Percentiles rank a stretch among this genome's conserved stretches.
phyloP scores from a whole-genome alignment of 1,284 basidiomycete genomes.

The Ustilago trichophora region DNA sequence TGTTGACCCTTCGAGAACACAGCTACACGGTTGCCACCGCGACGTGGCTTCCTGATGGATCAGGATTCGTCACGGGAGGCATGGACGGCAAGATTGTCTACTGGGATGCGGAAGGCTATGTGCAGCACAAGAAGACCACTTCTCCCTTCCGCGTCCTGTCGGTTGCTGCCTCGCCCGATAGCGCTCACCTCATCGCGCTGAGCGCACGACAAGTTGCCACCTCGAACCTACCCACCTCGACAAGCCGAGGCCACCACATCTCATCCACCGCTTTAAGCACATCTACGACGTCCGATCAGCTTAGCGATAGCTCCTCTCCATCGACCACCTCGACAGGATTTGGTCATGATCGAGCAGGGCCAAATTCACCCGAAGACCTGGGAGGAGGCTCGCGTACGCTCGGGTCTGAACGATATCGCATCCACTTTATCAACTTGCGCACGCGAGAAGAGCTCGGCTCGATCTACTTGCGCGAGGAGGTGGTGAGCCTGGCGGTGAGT shows the following conservation, averaged over 20 bases:
- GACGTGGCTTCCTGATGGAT: slow-evolving; percentile 86
- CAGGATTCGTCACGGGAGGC: slow-evolving; percentile 87
- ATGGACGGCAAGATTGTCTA: slow-evolving; percentile 86
- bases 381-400: slow-evolving; percentile 67
- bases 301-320: slow-evolving; percentile 28
- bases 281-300: slow-evolving; percentile 32
- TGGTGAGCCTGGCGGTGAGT: slow-evolving; percentile 76
- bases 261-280: slow-evolving; percentile 22
- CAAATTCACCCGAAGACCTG: slow-evolving; percentile 27
- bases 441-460: slow-evolving; percentile 70
- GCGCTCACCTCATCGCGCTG: slow-evolving; percentile 80
- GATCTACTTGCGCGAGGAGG: slow-evolving; percentile 74
- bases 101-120: slow-evolving; percentile 76
- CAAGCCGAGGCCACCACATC: slow-evolving; percentile 14
- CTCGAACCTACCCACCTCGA: slow-evolving; percentile 5
- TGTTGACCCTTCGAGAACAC: slow-evolving; percentile 73
- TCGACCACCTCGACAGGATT: slow-evolving; percentile 19
- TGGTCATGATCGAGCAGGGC: slow-evolving; percentile 18
- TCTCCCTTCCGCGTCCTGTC: slow-evolving; percentile 87
- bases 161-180: slow-evolving; percentile 86
- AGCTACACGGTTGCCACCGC: slow-evolving; percentile 85
- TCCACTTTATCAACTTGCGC: slow-evolving; percentile 79
- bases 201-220: slow-evolving; percentile 64
- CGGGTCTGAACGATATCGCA: slow-evolving; percentile 69
- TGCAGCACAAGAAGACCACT: slow-evolving; percentile 76